Percentiles rank a stretch among this genome's conserved stretches.
These are phyloP conservation scores for Chrysoporthe austroafricana DNA, from an alignment of 2,329 filamentous ascomycete genomes.

Conservation along the genomic window DNA sequence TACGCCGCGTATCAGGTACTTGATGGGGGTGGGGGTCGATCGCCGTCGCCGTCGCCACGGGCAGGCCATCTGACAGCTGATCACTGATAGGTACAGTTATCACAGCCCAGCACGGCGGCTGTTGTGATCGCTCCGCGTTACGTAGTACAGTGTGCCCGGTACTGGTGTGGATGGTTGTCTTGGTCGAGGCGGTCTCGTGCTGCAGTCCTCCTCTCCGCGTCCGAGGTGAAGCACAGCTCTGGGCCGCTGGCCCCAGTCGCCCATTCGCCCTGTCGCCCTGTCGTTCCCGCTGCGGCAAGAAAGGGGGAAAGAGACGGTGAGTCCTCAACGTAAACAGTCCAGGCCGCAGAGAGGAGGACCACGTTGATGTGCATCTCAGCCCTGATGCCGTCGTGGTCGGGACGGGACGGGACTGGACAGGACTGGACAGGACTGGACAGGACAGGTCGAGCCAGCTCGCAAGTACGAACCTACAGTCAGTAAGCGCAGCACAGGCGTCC, in stretches of 20 bases:
- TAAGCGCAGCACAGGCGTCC: too few relatives aligned
- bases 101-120: too few relatives aligned
- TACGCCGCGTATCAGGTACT: not conserved
- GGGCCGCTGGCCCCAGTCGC: not conserved
- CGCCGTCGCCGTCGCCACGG: slow-evolving; percentile 10
- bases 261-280: not conserved
- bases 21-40: slow-evolving; percentile 4
- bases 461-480: too few relatives aligned
- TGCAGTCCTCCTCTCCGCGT: not conserved
- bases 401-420: not conserved
- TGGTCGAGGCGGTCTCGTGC: not conserved
- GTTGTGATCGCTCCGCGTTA: too few relatives aligned
- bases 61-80: slow-evolving; percentile 15
- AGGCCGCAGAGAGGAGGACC: not conserved
- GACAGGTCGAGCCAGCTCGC: not conserved
- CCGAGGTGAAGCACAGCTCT: too few relatives aligned
- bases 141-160: too few relatives aligned
- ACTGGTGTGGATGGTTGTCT: not conserved
- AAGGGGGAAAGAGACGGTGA: slow-evolving; percentile 11
- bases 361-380: slow-evolving; percentile 13
- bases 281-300: not conserved
- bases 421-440: too few relatives aligned
- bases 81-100: slow-evolving; percentile 2
- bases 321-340: not conserved
- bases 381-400: not conserved